Evolutionary conservation across 176 grass and related monocot genomes (phyloP).

Genomic region (Panicum miliaceum): DNA sequence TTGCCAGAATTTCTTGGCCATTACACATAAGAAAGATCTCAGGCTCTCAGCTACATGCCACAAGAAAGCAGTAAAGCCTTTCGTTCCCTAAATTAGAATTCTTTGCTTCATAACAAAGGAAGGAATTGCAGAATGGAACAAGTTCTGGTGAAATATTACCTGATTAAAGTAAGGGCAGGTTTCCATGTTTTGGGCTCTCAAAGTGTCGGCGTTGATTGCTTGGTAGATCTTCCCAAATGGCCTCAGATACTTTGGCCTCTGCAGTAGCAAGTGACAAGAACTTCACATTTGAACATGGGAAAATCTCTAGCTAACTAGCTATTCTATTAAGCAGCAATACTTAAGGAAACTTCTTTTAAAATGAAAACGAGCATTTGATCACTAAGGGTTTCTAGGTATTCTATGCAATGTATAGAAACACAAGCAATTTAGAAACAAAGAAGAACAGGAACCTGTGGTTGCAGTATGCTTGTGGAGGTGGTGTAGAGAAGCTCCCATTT

Average conservation of each 20-base stretch:
- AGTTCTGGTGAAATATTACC: constrained; percentile 48
- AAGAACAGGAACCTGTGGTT: constrained; percentile 56
- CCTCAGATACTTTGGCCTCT: constrained; percentile 92
- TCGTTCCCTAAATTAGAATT: background rate
- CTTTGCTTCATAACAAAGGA: constrained; percentile 39
- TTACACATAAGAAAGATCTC: constrained; percentile 9
- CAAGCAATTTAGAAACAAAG: background rate
- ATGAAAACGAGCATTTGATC: background rate
- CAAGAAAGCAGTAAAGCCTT: constrained; percentile 23
- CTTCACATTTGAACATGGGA: background rate
- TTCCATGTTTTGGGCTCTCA: constrained; percentile 90
- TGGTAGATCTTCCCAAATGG: constrained; percentile 89
- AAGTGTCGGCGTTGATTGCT: constrained; percentile 77
- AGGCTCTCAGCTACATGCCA: background rate
- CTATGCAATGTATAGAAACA: background rate
- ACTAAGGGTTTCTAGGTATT: background rate
- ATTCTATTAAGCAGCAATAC: background rate
- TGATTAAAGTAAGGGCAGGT: constrained; percentile 94
- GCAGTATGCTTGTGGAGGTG: constrained; percentile 78
- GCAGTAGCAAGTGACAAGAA: constrained; percentile 28
- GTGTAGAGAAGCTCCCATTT: constrained; percentile 97
- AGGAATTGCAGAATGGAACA: constrained; percentile 27
- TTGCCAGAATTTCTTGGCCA: background rate
- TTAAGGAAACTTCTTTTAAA: background rate
- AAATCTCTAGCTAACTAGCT: background rate